Base-by-base conservation (phyloP, 1,284 basidiomycete species). In the Violaceomyces palustris region DNA sequence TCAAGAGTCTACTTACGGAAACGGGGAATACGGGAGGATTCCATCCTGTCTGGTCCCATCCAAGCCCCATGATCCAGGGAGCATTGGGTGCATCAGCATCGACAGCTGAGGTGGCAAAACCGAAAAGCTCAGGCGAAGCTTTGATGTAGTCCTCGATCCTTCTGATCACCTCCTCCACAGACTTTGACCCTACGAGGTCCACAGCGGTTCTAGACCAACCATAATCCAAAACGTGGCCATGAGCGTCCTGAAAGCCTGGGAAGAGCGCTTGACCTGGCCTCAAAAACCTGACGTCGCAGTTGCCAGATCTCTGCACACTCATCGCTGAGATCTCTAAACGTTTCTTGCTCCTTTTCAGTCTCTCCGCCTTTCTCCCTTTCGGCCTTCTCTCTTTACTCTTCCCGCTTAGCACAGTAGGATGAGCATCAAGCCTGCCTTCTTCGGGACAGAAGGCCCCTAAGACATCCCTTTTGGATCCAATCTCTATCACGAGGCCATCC, bases 31-130 rank as follows among this genome's bases (percentile, higher is more conserved):
- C 56, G 4, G 60, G 36, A 0, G 50, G 53, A 6, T 38, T 30
- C 53, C 63, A 69, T 27, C 50, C 48, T 21, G 86, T 93, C 73
- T 96, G 90, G 69, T 96, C 88, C 90, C 91, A 96, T 5, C 90
- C 91, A 77, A 86, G 81, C 3, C 88, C 91, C 61, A 84, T 77
- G 42, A 94, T 81, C 88, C 88, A 93, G 7, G 45, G 48, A 31
- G 43, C n/a, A 18, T 35, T 32, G 25, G 26, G n/a, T n/a, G n/a
- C 18, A 10, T n/a, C 6, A 4, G 37, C n/a, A 9, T 38, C 29
- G 10, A 41, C 45, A 8, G 26, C 26, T 4, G 40, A 37, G 1
- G 37, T 38, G 1, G 39, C 43, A 4, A 52, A 43, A 2, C 40
- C 47, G 19, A 54, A 32, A 10, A 63, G 39, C 10, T 54, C 34